phyloP scores from a whole-genome alignment of 805 yeast species.

The Pichia ethanolica region DNA sequence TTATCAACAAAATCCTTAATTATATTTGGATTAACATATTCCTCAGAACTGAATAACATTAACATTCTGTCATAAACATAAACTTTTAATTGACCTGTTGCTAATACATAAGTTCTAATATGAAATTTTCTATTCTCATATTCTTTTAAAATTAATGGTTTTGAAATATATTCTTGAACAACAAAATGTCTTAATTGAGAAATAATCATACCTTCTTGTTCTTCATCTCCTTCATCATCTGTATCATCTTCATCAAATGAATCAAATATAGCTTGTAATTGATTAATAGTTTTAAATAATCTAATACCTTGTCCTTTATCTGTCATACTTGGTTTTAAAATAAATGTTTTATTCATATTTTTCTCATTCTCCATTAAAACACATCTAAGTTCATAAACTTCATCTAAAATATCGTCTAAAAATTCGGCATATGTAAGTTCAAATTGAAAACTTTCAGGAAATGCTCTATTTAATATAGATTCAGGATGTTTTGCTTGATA shows the following conservation, averaged over 20 bases:
- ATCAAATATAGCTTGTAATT: conserved; percentile 76
- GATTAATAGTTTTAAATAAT: conserved; percentile 67
- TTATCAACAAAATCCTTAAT: conserved; percentile 20
- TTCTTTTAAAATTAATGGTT: conserved; percentile 58
- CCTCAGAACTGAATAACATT: conserved; percentile 64
- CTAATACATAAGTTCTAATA: conserved; percentile 74
- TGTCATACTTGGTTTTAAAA: conserved; percentile 93
- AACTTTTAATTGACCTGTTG: conserved; percentile 67
- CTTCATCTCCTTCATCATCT: conserved; percentile 50
- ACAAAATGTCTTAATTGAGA: conserved; percentile 88
- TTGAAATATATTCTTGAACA: conserved; percentile 69
- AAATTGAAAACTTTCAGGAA: conserved; percentile 68
- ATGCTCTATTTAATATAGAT: conserved; percentile 50
- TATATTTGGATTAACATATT: conserved; percentile 34
- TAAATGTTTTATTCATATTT: conserved; percentile 52
- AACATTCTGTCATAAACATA: conserved; percentile 75
- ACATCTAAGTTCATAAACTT: conserved; percentile 78
- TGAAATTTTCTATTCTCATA: conserved; percentile 78
- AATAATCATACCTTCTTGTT: conserved; percentile 58
- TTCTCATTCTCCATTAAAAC: conserved; percentile 52
- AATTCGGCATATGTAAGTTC: conserved; percentile 96
- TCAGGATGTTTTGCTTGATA: conserved; percentile 69
- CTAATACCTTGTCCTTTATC: conserved; percentile 96
- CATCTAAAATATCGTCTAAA: conserved; percentile 88
- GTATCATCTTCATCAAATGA: conserved; percentile 72